phyloP scores from a whole-genome alignment of 2,329 filamentous ascomycete species.

The Akanthomyces lecanii region DNA sequence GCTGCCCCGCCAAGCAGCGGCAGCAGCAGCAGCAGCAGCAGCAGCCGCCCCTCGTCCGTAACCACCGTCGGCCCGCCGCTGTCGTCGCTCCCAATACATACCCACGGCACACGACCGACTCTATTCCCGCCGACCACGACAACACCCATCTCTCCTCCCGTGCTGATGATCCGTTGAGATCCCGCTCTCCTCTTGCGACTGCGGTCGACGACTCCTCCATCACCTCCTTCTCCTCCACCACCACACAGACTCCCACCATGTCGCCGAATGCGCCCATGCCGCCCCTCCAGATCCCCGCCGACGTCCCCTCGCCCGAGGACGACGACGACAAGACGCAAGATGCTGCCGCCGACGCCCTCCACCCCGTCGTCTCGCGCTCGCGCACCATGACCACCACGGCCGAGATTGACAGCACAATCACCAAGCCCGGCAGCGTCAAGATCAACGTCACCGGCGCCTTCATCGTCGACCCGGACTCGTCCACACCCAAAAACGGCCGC shows the following conservation, averaged over 20 bases:
- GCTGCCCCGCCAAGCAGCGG: not conserved
- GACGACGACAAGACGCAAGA: constrained; percentile 4
- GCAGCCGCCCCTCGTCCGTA: not conserved
- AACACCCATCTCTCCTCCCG: not conserved
- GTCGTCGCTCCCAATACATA: not conserved
- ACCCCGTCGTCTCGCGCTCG: constrained; percentile 3
- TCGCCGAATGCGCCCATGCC: not conserved
- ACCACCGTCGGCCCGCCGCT: not conserved
- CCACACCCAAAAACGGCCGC: constrained; percentile 46
- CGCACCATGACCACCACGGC: constrained; percentile 44
- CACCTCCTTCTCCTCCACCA: not conserved
- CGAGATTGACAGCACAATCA: constrained; percentile 58
- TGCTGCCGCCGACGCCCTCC: not conserved
- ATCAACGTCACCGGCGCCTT: constrained; percentile 97
- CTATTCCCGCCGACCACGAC: not conserved
- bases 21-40: too few species aligned
- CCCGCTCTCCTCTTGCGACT: not conserved
- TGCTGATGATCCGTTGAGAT: constrained; percentile 5
- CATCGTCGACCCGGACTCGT: constrained; percentile 79
- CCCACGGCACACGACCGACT: not conserved
- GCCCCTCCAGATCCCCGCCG: constrained; percentile 3
- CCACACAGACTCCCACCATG: not conserved
- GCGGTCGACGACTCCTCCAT: not conserved
- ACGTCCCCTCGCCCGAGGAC: not conserved
- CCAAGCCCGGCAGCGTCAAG: constrained; percentile 67